Percentiles rank a stretch among this genome's conserved stretches.
These are phyloP conservation scores for Dothideomycetes sp. DNA, from an alignment of 2,329 filamentous ascomycete genomes.

Conservation along the genomic window DNA sequence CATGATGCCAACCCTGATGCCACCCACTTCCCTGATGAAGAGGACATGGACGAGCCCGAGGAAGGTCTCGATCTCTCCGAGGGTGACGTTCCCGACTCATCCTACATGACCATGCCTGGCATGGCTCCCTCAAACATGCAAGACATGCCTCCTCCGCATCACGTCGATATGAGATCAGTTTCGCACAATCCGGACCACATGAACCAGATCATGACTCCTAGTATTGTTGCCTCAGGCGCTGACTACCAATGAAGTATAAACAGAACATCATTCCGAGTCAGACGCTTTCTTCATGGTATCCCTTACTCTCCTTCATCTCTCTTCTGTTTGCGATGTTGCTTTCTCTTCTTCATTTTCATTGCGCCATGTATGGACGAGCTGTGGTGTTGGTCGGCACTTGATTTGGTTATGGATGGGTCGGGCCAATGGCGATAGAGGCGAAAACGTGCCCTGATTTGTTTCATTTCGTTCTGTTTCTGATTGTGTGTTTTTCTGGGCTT, in stretches of 20 bases:
- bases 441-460: too few species aligned
- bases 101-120: constrained; percentile 21
- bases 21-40: constrained; percentile 56
- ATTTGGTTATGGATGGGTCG: too few species aligned
- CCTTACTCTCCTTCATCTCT: too few species aligned
- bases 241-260: constrained; percentile 12
- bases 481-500: too few species aligned
- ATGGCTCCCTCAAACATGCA: constrained; percentile 9
- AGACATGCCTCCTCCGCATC: constrained; percentile 21
- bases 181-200: constrained; percentile 9
- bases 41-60: constrained; percentile 82
- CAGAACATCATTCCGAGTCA: constrained; percentile 1
- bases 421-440: too few species aligned
- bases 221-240: constrained; percentile 6
- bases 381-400: too few species aligned
- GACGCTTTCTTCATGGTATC: too few species aligned
- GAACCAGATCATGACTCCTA: constrained; percentile 4
- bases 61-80: constrained; percentile 67
- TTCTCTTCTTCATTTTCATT: too few species aligned
- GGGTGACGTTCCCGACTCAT: constrained; percentile 17
- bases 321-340: too few species aligned
- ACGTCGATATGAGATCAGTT: constrained; percentile 23
- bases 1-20: constrained; percentile 66
- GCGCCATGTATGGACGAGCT: too few species aligned
- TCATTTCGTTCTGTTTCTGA: too few species aligned